phyloP scores from a whole-genome alignment of 306 rosid genomes.

The Parietaria judaica region DNA sequence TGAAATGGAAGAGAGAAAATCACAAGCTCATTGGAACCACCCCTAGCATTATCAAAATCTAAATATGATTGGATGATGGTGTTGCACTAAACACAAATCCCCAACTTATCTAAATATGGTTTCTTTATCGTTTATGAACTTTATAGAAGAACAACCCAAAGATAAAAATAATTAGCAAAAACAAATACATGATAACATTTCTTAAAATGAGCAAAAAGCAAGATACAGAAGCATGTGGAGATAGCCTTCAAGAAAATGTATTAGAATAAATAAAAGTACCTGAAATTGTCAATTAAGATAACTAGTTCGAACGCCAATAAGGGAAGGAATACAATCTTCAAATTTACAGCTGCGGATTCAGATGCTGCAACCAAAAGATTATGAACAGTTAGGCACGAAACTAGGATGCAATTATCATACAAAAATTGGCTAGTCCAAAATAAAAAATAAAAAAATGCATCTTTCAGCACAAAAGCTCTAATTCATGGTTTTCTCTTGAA shows the following conservation, averaged over 20 bases:
- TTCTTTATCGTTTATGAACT: not conserved
- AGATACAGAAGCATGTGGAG: not conserved
- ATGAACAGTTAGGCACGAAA: constrained; percentile 17
- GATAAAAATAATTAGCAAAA: not conserved
- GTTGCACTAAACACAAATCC: too few relatives aligned
- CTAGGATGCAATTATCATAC: not conserved
- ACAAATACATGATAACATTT: not conserved
- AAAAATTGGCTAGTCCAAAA: constrained; percentile 10
- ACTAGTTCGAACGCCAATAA: constrained; percentile 73
- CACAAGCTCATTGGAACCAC: too few relatives aligned
- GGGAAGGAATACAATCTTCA: constrained; percentile 93
- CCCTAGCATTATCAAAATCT: too few relatives aligned
- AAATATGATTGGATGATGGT: too few relatives aligned
- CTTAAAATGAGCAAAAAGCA: not conserved
- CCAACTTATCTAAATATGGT: constrained; percentile 1
- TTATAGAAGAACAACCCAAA: not conserved
- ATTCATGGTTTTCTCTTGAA: not conserved
- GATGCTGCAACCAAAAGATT: constrained; percentile 38
- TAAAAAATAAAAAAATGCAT: not conserved
- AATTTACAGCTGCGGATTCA: constrained; percentile 59
- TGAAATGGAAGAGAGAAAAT: too few relatives aligned
- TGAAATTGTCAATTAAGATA: constrained; percentile 87
- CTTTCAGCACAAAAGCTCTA: not conserved
- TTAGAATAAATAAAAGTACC: constrained; percentile 36
- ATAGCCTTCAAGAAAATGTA: not conserved